Conservation (phyloP, 805 yeast genomes). For the Kuraishia cidri region DNA sequence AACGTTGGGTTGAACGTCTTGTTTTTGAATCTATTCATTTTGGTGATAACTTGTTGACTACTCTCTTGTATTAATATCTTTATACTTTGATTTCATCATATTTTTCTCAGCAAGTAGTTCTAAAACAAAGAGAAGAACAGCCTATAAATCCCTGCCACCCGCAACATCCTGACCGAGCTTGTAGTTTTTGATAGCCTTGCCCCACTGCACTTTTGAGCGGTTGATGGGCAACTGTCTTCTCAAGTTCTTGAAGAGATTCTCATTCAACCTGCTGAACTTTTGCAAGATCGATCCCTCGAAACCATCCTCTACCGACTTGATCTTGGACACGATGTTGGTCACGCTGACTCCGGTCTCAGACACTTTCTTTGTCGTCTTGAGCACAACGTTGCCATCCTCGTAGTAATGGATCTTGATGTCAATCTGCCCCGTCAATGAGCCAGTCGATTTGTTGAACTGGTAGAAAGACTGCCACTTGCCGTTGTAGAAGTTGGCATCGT, state of each 20-base stretch:
- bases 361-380: slow-evolving; percentile 37
- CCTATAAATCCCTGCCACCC: slow-evolving; percentile 23
- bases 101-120: no score
- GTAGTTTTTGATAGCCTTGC: slow-evolving; percentile 84
- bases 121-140: no score
- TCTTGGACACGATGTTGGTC: slow-evolving; percentile 28
- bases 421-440: slow-evolving; percentile 41
- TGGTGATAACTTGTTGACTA: no score
- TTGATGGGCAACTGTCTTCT: slow-evolving; percentile 92
- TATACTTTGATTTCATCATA: no score
- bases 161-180: slow-evolving; percentile 77
- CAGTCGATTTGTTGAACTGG: slow-evolving; percentile 23
- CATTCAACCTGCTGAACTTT: slow-evolving; percentile 67
- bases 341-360: slow-evolving; percentile 12
- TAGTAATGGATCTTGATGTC: slow-evolving; percentile 79
- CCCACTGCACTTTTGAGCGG: slow-evolving; percentile 91
- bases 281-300: slow-evolving; percentile 52
- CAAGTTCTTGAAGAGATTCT: slow-evolving; percentile 69
- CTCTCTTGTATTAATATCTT: no score
- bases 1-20: no score
- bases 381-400: slow-evolving; percentile 92
- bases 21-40: no score
- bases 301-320: slow-evolving; percentile 46
- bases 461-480: slow-evolving; percentile 83
- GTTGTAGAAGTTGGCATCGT: slow-evolving; percentile 74